These are phyloP conservation scores for Cladosporium sp. DNA, from an alignment of 2,329 filamentous ascomycete species.

Conservation along the genomic window DNA sequence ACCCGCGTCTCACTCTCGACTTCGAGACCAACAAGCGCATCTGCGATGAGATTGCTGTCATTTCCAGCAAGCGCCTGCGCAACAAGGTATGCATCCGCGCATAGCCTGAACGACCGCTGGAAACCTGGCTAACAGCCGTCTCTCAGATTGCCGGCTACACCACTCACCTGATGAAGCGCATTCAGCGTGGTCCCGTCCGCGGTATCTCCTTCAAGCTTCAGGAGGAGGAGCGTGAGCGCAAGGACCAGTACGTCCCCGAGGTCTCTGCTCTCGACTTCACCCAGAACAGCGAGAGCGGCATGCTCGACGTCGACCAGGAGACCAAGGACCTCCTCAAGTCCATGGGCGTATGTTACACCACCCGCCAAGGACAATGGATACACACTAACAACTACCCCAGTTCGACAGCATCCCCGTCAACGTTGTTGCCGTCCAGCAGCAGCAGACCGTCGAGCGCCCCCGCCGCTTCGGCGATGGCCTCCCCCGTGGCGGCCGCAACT, in stretches of 20 bases:
- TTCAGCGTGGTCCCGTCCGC: slow-evolving; percentile 97
- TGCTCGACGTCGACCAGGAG: slow-evolving; percentile 93
- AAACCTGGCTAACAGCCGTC: background rate
- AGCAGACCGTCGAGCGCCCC: slow-evolving; percentile 73
- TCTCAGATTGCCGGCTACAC: slow-evolving; percentile 92
- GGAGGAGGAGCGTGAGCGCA: slow-evolving; percentile 99
- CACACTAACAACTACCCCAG: slow-evolving; percentile 49
- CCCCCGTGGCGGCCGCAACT: slow-evolving; percentile 18
- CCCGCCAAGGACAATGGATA: background rate
- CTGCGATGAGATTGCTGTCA: slow-evolving; percentile 99
- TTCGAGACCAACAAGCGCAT: slow-evolving; percentile 99
- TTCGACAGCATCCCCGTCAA: slow-evolving; percentile 98
- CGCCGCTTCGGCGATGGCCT: slow-evolving; percentile 25
- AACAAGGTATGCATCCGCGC: slow-evolving; percentile 74
- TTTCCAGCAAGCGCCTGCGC: slow-evolving; percentile 96
- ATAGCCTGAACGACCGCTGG: background rate
- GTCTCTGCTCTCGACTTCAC: slow-evolving; percentile 97
- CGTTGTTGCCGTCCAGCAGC: slow-evolving; percentile 85
- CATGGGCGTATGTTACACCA: slow-evolving; percentile 77
- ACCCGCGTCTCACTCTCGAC: slow-evolving; percentile 92
- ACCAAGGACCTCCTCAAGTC: slow-evolving; percentile 99
- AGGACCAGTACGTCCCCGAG: slow-evolving; percentile 99
- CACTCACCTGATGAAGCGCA: slow-evolving; percentile 97
- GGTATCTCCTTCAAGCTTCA: slow-evolving; percentile 99
- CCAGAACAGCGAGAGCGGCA: slow-evolving; percentile 88